phyloP scores from a whole-genome alignment of 768 basidiomycete genomes.

The Inosperma sp. region DNA sequence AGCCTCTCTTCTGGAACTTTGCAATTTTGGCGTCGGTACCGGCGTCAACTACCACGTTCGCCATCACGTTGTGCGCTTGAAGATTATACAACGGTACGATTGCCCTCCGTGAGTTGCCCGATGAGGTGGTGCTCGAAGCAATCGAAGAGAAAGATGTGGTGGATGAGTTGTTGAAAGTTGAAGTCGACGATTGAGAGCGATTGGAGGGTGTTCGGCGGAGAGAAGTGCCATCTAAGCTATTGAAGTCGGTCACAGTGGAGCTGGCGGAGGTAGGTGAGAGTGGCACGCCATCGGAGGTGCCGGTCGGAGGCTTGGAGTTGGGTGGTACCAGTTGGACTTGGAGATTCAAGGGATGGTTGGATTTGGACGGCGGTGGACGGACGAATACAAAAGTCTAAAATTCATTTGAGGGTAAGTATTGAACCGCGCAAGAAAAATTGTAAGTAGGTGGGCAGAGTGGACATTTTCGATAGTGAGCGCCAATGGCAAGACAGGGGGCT shows the following conservation, averaged over 20 bases:
- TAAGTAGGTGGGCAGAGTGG: conserved; percentile 12
- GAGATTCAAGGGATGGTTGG: conserved; percentile 84
- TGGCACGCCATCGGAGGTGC: conserved; percentile 21
- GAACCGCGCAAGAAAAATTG: conserved; percentile 3
- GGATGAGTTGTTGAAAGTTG: conserved; percentile 35
- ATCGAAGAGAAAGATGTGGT: conserved; percentile 38
- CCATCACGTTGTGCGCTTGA: conserved; percentile 82
- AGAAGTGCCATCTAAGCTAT: conserved; percentile 25
- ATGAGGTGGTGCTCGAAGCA: conserved; percentile 34
- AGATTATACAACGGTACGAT: conserved; percentile 87
- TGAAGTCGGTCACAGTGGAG: background rate
- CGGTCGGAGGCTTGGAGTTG: conserved; percentile 40
- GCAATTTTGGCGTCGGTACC: conserved; percentile 86
- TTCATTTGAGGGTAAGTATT: background rate
- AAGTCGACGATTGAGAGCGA: conserved; percentile 44
- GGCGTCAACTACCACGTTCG: conserved; percentile 81
- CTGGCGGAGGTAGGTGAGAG: conserved; percentile 27
- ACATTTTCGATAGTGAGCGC: background rate
- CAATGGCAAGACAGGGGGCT: background rate
- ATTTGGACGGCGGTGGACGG: conserved; percentile 78
- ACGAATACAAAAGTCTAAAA: conserved; percentile 86
- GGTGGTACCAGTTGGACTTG: conserved; percentile 90
- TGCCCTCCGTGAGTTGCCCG: conserved; percentile 49
- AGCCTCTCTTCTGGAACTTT: conserved; percentile 63
- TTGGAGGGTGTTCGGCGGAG: conserved; percentile 53